Evolutionary conservation across 345 rosid genomes (phyloP).

Genomic region (Corchorus capsularis): DNA sequence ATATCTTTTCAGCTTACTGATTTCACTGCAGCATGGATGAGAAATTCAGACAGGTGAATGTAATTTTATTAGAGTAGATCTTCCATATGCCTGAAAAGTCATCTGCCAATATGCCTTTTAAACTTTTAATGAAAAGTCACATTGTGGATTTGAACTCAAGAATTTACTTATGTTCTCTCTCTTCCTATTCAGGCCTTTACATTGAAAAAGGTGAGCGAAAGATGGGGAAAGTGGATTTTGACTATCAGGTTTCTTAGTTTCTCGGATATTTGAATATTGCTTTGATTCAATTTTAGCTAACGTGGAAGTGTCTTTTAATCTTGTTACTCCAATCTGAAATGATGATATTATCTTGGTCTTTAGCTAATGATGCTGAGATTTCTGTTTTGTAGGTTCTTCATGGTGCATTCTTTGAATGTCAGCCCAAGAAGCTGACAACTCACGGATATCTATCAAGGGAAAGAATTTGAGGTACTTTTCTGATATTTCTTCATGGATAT

Average conservation of each 20-base stretch:
- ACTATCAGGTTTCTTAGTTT: conserved; percentile 75
- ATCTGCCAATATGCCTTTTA: neutral
- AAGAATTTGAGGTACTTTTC: conserved; percentile 87
- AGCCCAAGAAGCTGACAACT: conserved; percentile 89
- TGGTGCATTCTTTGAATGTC: conserved; percentile 98
- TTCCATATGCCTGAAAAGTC: neutral
- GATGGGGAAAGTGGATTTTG: conserved; percentile 99
- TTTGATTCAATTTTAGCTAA: conserved; percentile 14
- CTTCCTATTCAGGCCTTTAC: conserved; percentile 75
- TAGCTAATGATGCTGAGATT: conserved; percentile 8
- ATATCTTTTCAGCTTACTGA: conserved; percentile 91
- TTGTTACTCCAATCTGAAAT: neutral
- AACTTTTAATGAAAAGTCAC: neutral
- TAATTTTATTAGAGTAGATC: neutral
- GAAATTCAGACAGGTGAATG: conserved; percentile 92
- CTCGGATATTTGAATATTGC: conserved; percentile 16
- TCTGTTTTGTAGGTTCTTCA: conserved; percentile 78
- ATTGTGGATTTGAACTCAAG: neutral
- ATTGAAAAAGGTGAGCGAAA: conserved; percentile 97
- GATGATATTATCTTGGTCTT: neutral
- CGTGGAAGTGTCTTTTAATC: neutral
- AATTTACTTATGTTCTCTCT: conserved; percentile 8
- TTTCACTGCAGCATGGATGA: conserved; percentile 93
- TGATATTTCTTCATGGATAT: neutral
- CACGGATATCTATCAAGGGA: conserved; percentile 98